Evolutionary conservation across 495 filamentous ascomycete species (phyloP), one percentile per base, ranked within the genome.

Genomic region (Penicillium bialowiezense): DNA sequence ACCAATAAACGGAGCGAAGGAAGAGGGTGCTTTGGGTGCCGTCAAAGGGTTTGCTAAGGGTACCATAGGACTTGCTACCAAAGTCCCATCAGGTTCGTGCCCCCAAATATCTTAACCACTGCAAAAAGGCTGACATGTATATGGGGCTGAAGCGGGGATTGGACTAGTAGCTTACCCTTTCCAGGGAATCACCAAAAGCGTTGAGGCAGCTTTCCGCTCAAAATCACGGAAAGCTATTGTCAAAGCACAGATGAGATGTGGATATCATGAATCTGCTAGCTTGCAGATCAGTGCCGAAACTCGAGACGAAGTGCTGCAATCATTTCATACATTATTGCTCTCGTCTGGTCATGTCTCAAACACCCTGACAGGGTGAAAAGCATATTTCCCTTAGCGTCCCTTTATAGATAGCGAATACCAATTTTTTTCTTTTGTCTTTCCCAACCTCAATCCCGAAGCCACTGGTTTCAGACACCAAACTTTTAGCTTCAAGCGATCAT

Each of bases 1-100:
- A 19, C 90, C 89, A 0, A 66, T 79, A 38, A 71, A 73, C 1
- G 89, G 85, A 1, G 82, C 79, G 3, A 73, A 74, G 19, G 72
- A 80, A 3, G 73, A 77, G 2, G 85, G 85, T 3, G 48, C 77
- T 5, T 54, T 77, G 0, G 89, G 88, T 0, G 79, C 81, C 24
- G 56, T 82, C 2, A 78, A 75, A 50, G 89, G 89, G 2, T 40
- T 40, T 15, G 37, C 36, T 1, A 91, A 87, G 73, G 89, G 90
- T 2, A 55, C 89, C 1, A 83, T 85, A 1, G 87, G 89, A 0
- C 78, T 90, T 17, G 75, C 89, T 5, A 71, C 90, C 3, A 91
- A 91, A 63, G 54, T 64, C 3, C 52, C 61, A 19, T 61, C 59
- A 6, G 65, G 65, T 69, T 49, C 20, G 59, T 3, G 8, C n/a